Percentiles rank a stretch among this genome's conserved stretches.
Evolutionary conservation across 345 rosid species (phyloP).

Genomic region (Arabidopsis thaliana): DNA sequence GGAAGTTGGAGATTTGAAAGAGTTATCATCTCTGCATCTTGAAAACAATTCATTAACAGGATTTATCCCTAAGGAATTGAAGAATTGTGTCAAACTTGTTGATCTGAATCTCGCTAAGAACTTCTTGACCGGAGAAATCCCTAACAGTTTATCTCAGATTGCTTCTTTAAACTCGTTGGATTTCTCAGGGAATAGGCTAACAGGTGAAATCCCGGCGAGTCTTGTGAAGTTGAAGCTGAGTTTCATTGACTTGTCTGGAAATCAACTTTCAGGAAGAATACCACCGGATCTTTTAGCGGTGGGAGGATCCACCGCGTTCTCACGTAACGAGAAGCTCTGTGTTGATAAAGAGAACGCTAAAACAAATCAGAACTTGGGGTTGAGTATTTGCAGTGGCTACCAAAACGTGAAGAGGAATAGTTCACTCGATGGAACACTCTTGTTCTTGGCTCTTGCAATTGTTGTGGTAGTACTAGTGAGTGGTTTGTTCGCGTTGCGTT

Average conservation of each 20-base stretch:
- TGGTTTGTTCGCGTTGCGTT: constrained; percentile 60
- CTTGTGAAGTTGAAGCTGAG: constrained; percentile 72
- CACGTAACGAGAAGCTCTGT: constrained; percentile 63
- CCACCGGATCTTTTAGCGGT: constrained; percentile 66
- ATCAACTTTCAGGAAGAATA: constrained; percentile 67
- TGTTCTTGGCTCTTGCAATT: constrained; percentile 56
- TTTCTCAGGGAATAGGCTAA: constrained; percentile 71
- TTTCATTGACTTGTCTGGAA: constrained; percentile 73
- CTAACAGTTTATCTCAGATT: constrained; percentile 49
- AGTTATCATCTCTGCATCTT: constrained; percentile 70
- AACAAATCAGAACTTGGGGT: constrained; percentile 24
- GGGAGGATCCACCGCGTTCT: constrained; percentile 70
- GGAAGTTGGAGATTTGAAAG: constrained; percentile 58
- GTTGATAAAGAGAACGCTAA: constrained; percentile 48
- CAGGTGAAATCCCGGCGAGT: constrained; percentile 61
- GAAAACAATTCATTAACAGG: constrained; percentile 72
- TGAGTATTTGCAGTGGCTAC: constrained; percentile 57
- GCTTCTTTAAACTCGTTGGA: constrained; percentile 74
- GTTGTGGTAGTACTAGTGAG: constrained; percentile 50
- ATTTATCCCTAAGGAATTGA: constrained; percentile 58
- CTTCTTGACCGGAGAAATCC: constrained; percentile 66
- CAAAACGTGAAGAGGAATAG: constrained; percentile 40
- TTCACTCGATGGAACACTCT: constrained; percentile 43
- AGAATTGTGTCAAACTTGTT: constrained; percentile 59
- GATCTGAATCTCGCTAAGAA: constrained; percentile 81